A percentile compares a stretch with the other conserved stretches of the same genome.
Conservation (phyloP, 805 yeast species). For the Pichia phayaonensis region DNA sequence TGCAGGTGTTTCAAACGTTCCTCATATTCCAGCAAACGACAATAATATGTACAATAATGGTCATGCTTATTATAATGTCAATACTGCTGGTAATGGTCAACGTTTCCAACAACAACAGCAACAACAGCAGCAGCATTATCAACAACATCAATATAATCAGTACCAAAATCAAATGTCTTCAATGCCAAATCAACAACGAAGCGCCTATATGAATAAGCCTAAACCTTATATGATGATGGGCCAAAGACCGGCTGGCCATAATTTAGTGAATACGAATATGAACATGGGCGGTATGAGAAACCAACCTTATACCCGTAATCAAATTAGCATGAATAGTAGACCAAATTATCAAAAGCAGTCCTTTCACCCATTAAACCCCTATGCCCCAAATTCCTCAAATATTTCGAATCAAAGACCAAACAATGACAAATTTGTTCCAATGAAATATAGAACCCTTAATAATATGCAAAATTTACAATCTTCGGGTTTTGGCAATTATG, state of each 20-base stretch:
- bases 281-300: not conserved
- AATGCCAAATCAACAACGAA: slow-evolving; percentile 2
- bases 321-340: slow-evolving; percentile 10
- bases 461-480: slow-evolving; percentile 14
- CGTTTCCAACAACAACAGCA: not conserved
- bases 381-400: not conserved
- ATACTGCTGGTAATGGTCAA: not conserved
- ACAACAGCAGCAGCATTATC: slow-evolving; percentile 11
- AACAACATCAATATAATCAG: slow-evolving; percentile 3
- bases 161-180: slow-evolving; percentile 3
- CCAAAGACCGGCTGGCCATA: not conserved
- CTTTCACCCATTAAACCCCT: slow-evolving; percentile 5
- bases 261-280: not conserved
- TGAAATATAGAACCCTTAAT: slow-evolving; percentile 14
- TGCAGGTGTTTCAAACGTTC: slow-evolving; percentile 23
- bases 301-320: not conserved
- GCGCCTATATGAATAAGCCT: slow-evolving; percentile 1
- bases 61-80: not conserved
- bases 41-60: not conserved
- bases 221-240: slow-evolving; percentile 9
- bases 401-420: slow-evolving; percentile 6
- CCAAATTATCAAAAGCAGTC: slow-evolving; percentile 13
- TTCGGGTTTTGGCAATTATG: slow-evolving; percentile 25
- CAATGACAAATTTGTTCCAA: slow-evolving; percentile 11
- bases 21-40: not conserved